phyloP scores from a whole-genome alignment of 2,329 filamentous ascomycete genomes.

The Cercospora zeina region DNA sequence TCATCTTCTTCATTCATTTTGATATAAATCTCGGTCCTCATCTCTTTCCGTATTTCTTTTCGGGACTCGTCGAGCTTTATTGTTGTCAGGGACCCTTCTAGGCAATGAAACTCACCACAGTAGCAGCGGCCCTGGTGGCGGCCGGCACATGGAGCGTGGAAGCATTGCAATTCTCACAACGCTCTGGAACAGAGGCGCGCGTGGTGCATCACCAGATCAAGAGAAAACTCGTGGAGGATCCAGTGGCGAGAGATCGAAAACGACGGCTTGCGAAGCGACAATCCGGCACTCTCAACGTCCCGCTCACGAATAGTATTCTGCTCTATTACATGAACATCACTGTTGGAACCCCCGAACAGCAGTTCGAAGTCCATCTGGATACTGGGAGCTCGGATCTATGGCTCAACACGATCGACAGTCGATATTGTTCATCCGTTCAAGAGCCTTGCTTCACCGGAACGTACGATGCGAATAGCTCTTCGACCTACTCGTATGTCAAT shows the following conservation, averaged over 20 bases:
- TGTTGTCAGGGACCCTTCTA: neutral
- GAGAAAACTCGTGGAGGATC: conserved; percentile 49
- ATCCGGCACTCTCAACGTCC: conserved; percentile 38
- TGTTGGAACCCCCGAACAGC: conserved; percentile 58
- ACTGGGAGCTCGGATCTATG: conserved; percentile 66
- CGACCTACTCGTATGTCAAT: conserved; percentile 71
- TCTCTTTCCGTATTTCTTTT: neutral
- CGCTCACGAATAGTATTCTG: conserved; percentile 58
- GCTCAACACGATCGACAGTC: conserved; percentile 64
- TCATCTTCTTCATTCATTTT: too few species aligned
- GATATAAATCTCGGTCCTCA: too few species aligned
- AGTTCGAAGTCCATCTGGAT: conserved; percentile 58
- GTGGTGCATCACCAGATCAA: conserved; percentile 54
- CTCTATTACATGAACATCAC: conserved; percentile 61
- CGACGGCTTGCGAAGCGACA: conserved; percentile 44
- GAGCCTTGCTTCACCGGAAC: conserved; percentile 64
- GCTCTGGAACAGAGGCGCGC: conserved; percentile 4
- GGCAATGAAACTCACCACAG: conserved; percentile 8
- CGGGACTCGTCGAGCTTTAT: neutral
- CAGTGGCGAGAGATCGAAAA: conserved; percentile 50
- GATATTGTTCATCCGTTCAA: conserved; percentile 53
- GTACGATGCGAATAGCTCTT: conserved; percentile 70
- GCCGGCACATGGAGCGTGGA: conserved; percentile 4
- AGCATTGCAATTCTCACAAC: conserved; percentile 8
- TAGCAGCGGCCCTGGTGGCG: conserved; percentile 10